Evolutionary conservation across 2,329 filamentous ascomycete genomes (phyloP).

Genomic region (Thielaviopsis musarum): DNA sequence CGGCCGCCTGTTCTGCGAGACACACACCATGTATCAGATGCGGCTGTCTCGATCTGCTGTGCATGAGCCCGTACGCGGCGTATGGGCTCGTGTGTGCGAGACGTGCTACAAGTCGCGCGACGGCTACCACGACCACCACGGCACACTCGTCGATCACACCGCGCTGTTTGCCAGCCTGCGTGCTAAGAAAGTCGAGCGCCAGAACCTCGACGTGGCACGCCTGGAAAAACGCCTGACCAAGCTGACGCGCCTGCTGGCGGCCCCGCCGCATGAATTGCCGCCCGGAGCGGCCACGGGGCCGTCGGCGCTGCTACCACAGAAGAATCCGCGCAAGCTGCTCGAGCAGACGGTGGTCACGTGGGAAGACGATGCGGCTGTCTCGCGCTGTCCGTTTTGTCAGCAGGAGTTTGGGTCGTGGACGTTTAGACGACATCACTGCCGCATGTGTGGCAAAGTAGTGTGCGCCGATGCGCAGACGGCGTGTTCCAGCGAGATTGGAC

Average conservation of each 20-base stretch:
- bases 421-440: constrained; percentile 84
- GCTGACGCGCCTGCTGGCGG: constrained; percentile 67
- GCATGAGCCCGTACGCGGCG: constrained; percentile 76
- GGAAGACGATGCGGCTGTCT: constrained; percentile 76
- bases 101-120: constrained; percentile 97
- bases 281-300: constrained; percentile 26
- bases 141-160: constrained; percentile 55
- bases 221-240: constrained; percentile 85
- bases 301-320: constrained; percentile 47
- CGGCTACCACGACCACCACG: constrained; percentile 82
- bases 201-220: constrained; percentile 72
- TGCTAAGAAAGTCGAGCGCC: constrained; percentile 63
- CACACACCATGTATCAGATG: constrained; percentile 99
- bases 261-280: constrained; percentile 50
- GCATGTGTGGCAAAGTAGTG: constrained; percentile 82
- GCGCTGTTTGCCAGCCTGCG: constrained; percentile 53
- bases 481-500: constrained; percentile 69
- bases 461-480: constrained; percentile 73
- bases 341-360: constrained; percentile 90
- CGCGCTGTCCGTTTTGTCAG: constrained; percentile 81
- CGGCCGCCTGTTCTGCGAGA: constrained; percentile 85
- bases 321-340: constrained; percentile 58
- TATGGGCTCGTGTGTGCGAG: constrained; percentile 92
- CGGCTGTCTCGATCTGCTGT: constrained; percentile 78
- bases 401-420: constrained; percentile 91